Evolutionary conservation across 2,329 filamentous ascomycete species (phyloP), one percentile per base, ranked within the genome.

Genomic region (Pezicula carpinea): DNA sequence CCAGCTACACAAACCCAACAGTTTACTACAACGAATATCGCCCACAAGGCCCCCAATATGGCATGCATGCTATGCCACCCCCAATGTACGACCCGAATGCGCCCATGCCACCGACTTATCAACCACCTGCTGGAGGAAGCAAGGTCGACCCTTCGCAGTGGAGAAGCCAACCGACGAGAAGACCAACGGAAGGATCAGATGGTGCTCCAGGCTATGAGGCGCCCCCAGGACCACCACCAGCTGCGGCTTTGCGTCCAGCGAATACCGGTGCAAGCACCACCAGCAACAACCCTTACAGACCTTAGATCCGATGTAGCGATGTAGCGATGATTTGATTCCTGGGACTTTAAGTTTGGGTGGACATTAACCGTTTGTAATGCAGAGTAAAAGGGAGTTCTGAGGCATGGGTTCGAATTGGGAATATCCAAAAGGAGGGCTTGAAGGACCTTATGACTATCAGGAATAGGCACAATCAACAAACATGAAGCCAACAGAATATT

Each of bases 131-230:
- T 2, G 75, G 71, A 47, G 69, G 65, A 17, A 69, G 70, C 44
- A 83, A 83, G 67, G 61, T 75, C 44, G 76, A 80, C 49, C 75
- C 76, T 14, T 66, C 65, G 19, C 77, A 80, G 64, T 68, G 63
- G 54, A 60, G 59, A 44, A 48, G 54, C 22, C 58, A 59, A 32
- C 59, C 61, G 35, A 61, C 60, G 8, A 56, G 53, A 47, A 52
- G 59, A 50, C 61, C 62, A 42, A 39, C 51, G 43, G 56, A 59
- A 17, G 43, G 51, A 33, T 51, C 53, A 34, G 57, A 67, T 17
- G 39, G 53, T 15, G 48, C 61, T 32, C 62, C 61, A 14, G 63
- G 65, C 11, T 73, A 69, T 55, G 67, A 69, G 29, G 66, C 75
- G 6, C 76, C 76, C 6, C 51, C 69, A 4, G 76, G 76, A 33